Percentiles rank a stretch among this genome's conserved stretches.
phyloP scores from a whole-genome alignment of 2,329 filamentous ascomycete species.

The Epichloe amarillans region DNA sequence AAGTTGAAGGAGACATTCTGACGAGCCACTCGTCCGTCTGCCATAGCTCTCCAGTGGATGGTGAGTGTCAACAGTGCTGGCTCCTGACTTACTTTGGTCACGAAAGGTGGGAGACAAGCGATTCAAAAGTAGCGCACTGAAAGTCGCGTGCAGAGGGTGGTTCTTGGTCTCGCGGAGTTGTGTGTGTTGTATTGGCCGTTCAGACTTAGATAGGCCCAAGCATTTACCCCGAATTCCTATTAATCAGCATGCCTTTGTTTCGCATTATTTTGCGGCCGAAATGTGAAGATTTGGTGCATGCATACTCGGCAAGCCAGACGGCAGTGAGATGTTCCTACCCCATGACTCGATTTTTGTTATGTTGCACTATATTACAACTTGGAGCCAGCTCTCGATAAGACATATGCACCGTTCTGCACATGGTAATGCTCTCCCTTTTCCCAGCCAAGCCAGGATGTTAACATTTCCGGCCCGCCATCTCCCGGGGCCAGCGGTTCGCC shows the following conservation, averaged over 20 bases:
- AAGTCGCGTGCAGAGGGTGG: not conserved
- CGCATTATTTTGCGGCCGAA: no score
- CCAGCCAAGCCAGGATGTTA: constrained; percentile 70
- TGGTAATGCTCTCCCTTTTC: constrained; percentile 52
- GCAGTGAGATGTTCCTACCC: no score
- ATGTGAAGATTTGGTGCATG: no score
- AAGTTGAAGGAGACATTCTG: not conserved
- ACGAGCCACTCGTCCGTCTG: not conserved
- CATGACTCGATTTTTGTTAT: not conserved
- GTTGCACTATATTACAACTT: constrained; percentile 17
- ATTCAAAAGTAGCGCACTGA: not conserved
- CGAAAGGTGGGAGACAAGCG: not conserved
- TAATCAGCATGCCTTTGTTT: not conserved
- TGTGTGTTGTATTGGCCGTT: not conserved
- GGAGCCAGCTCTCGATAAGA: constrained; percentile 24
- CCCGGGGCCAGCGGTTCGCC: constrained; percentile 49
- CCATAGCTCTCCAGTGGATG: not conserved
- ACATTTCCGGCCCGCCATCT: constrained; percentile 54
- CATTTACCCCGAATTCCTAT: not conserved
- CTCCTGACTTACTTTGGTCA: not conserved
- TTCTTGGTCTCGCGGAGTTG: not conserved
- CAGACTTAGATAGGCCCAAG: not conserved
- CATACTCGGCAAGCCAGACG: no score
- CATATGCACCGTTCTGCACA: constrained; percentile 48
- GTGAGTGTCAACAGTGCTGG: not conserved